These are phyloP conservation scores for Thoreauomyces humboldtii DNA, from an alignment of 192 early-diverging fungal genomes.

Conservation along the genomic window DNA sequence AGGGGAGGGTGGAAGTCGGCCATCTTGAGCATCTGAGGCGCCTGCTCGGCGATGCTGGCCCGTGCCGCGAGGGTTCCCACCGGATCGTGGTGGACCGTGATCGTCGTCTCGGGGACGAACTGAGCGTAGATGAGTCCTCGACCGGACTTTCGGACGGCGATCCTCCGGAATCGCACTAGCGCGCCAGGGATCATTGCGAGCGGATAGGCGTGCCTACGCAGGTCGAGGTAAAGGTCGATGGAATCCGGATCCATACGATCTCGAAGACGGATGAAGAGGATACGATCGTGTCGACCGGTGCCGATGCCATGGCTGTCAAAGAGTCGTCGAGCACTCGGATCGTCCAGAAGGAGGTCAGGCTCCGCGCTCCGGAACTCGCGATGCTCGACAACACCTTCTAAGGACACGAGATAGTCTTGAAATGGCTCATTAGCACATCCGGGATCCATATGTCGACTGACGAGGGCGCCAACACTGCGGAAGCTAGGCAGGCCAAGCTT, in stretches of 20 bases:
- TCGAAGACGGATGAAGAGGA: constrained; percentile 12
- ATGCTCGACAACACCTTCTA: constrained; percentile 4
- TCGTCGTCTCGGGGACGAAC: background rate
- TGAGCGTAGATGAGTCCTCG: constrained; percentile 1
- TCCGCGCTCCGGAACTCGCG: constrained; percentile 13
- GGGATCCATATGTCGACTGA: constrained; percentile 12
- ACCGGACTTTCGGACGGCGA: constrained; percentile 3
- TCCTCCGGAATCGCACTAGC: constrained; percentile 1
- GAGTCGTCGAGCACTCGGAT: background rate
- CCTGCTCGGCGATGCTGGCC: background rate
- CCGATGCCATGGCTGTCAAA: constrained; percentile 16
- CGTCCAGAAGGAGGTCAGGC: background rate
- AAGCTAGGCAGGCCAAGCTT: background rate
- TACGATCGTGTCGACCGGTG: constrained; percentile 3
- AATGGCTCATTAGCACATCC: background rate
- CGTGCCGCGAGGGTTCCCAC: background rate
- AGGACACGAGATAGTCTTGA: constrained; percentile 9
- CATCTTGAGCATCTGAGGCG: background rate
- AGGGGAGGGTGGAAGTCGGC: background rate
- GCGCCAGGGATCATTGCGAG: constrained; percentile 13
- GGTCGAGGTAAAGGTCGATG: constrained; percentile 20
- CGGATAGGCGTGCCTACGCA: constrained; percentile 4
- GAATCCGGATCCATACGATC: background rate
- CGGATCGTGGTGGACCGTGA: background rate
- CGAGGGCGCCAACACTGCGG: constrained; percentile 5